Evolutionary conservation across 2,329 filamentous ascomycete genomes (phyloP).

Genomic region (Cercospora citrullina): DNA sequence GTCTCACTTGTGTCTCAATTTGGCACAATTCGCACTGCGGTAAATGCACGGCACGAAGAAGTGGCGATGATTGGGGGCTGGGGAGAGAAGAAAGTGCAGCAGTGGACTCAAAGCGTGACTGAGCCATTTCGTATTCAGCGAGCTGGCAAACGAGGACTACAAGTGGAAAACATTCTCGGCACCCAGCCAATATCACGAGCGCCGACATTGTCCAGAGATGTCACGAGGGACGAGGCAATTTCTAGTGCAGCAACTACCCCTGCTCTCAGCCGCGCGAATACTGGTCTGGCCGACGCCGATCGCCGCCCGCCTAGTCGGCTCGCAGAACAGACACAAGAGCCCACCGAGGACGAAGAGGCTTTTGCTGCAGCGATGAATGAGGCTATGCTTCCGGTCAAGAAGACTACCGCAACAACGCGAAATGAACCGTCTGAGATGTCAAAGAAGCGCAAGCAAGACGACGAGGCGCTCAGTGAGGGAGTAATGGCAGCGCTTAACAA

Average conservation of each 20-base stretch:
- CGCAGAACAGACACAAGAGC: conserved; percentile 34
- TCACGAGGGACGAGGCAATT: conserved; percentile 29
- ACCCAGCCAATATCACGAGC: conserved; percentile 30
- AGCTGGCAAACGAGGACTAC: conserved; percentile 58
- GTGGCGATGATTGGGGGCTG: conserved; percentile 83
- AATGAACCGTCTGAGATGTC: conserved; percentile 12
- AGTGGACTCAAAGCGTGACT: conserved; percentile 77
- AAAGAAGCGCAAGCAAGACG: conserved; percentile 42
- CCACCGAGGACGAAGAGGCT: conserved; percentile 51
- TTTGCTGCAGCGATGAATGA: conserved; percentile 36
- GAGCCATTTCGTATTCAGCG: conserved; percentile 81
- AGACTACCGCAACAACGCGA: not conserved
- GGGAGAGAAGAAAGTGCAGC: conserved; percentile 91
- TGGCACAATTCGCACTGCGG: conserved; percentile 79
- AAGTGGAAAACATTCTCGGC: conserved; percentile 37
- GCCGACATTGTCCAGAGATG: conserved; percentile 32
- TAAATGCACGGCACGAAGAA: conserved; percentile 86
- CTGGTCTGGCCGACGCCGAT: conserved; percentile 41
- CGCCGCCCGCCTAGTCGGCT: conserved; percentile 39
- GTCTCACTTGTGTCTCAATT: conserved; percentile 88
- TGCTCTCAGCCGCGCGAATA: conserved; percentile 22
- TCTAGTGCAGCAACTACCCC: conserved; percentile 7
- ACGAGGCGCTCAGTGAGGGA: conserved; percentile 56
- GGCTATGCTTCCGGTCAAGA: conserved; percentile 19
- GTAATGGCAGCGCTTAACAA: conserved; percentile 60